Conservation (phyloP, 768 basidiomycete species). For the Boletus subparvulus region DNA sequence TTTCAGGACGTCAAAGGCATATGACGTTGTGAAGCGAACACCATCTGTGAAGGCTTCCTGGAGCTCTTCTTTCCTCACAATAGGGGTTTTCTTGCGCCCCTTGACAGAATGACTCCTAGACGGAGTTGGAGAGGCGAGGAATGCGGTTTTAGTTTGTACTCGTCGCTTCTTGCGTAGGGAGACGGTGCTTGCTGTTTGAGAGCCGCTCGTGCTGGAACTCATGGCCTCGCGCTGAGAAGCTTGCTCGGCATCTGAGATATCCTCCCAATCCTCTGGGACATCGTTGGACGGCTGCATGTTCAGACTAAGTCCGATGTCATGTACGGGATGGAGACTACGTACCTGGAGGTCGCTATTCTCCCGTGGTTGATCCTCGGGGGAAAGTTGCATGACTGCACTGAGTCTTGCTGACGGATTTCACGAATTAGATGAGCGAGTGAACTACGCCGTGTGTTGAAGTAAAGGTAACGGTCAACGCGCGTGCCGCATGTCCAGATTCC, state of each 20-base stretch:
- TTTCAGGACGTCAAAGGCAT: slow-evolving; percentile 48
- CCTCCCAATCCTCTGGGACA: slow-evolving; percentile 36
- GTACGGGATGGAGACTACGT: not conserved
- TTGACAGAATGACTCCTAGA: slow-evolving; percentile 18
- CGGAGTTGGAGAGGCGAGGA: slow-evolving; percentile 19
- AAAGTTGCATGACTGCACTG: slow-evolving; percentile 14
- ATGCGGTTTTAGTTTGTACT: slow-evolving; percentile 19
- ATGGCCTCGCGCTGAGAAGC: slow-evolving; percentile 7
- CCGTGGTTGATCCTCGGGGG: not conserved
- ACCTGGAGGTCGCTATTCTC: slow-evolving; percentile 10
- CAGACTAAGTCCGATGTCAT: not conserved
- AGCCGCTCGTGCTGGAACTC: slow-evolving; percentile 3
- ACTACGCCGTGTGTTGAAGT: not conserved
- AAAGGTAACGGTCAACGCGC: not conserved
- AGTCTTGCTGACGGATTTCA: not conserved
- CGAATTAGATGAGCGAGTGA: not conserved
- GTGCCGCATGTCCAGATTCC: not conserved
- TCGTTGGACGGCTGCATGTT: not conserved
- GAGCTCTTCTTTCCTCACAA: slow-evolving; percentile 29
- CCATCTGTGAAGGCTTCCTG: slow-evolving; percentile 23
- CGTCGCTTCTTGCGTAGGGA: slow-evolving; percentile 33
- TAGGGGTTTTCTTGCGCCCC: slow-evolving; percentile 29
- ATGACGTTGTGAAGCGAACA: slow-evolving; percentile 34
- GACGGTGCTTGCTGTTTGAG: slow-evolving; percentile 15
- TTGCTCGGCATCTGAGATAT: slow-evolving; percentile 26